A percentile compares a stretch with the other conserved stretches of the same genome.
Conservation (phyloP, 129 eudicot species). For the Glebionis coronaria region DNA sequence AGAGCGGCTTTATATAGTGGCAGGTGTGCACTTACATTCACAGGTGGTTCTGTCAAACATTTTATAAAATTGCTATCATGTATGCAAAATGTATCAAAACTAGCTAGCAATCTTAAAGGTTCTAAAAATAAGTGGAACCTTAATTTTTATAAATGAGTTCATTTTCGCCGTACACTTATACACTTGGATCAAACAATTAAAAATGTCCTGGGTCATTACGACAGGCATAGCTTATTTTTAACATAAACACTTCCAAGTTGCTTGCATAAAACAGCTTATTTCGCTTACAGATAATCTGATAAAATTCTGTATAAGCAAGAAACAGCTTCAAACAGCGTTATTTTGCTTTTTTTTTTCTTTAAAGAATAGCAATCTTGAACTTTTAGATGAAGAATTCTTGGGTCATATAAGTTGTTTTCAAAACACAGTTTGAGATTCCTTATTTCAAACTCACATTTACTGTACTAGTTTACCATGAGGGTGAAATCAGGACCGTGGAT, state of each 20-base stretch:
- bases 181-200: slow-evolving; percentile 1
- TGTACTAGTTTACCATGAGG: no score
- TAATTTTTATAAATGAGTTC: background rate
- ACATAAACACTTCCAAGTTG: no score
- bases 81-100: background rate
- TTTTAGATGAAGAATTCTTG: no score
- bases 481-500: no score
- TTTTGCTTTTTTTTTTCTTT: no score
- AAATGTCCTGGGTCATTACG: background rate
- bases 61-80: slow-evolving; percentile 5
- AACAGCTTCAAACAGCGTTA: no score
- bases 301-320: background rate
- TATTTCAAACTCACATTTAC: no score
- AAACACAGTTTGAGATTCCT: no score
- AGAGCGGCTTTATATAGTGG: slow-evolving; percentile 49
- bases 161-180: background rate
- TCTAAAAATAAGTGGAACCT: background rate
- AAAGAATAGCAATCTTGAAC: no score
- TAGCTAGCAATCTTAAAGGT: background rate
- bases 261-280: no score
- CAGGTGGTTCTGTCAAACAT: slow-evolving; percentile 22
- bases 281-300: background rate
- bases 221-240: no score
- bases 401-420: no score
- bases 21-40: slow-evolving; percentile 26